Conservation (phyloP, 2,329 filamentous ascomycete species). For the Arthroderma sp. region DNA sequence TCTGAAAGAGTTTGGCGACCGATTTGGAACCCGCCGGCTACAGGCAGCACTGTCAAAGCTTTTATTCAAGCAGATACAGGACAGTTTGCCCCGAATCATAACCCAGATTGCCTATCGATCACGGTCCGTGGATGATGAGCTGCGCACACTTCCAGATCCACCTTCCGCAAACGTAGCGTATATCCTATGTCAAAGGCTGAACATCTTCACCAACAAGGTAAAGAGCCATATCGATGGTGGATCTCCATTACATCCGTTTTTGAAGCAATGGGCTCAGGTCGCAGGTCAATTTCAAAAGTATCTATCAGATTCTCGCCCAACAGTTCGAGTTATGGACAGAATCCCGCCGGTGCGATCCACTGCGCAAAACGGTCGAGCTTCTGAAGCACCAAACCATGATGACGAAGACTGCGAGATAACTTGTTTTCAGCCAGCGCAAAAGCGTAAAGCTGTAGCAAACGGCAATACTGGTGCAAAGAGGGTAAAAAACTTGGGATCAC, state of each 20-base stretch:
- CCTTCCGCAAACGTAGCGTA: slow-evolving; percentile 52
- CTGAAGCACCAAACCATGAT: background rate
- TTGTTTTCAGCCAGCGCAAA: slow-evolving; percentile 1
- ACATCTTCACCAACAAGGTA: slow-evolving; percentile 43
- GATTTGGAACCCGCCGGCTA: slow-evolving; percentile 42
- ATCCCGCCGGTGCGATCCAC: too few relatives aligned
- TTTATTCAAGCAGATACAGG: slow-evolving; percentile 36
- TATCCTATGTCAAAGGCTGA: slow-evolving; percentile 48
- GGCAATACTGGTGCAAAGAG: slow-evolving; percentile 4
- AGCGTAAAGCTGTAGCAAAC: slow-evolving; percentile 5
- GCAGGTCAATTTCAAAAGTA: slow-evolving; percentile 40
- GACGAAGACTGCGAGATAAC: slow-evolving; percentile 6
- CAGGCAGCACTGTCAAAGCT: slow-evolving; percentile 36
- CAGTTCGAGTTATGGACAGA: slow-evolving; percentile 12
- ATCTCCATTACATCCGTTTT: slow-evolving; percentile 26
- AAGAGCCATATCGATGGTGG: slow-evolving; percentile 42
- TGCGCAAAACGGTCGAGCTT: too few relatives aligned
- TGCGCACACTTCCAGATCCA: slow-evolving; percentile 51
- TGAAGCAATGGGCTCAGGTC: slow-evolving; percentile 31
- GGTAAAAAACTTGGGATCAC: background rate
- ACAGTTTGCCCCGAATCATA: slow-evolving; percentile 22
- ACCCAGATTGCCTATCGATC: slow-evolving; percentile 37
- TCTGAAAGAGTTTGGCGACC: slow-evolving; percentile 26
- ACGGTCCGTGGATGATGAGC: slow-evolving; percentile 38
- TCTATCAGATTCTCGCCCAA: slow-evolving; percentile 32